phyloP scores from a whole-genome alignment of 78 protist genomes.

The Cyanophora paradoxa region DNA sequence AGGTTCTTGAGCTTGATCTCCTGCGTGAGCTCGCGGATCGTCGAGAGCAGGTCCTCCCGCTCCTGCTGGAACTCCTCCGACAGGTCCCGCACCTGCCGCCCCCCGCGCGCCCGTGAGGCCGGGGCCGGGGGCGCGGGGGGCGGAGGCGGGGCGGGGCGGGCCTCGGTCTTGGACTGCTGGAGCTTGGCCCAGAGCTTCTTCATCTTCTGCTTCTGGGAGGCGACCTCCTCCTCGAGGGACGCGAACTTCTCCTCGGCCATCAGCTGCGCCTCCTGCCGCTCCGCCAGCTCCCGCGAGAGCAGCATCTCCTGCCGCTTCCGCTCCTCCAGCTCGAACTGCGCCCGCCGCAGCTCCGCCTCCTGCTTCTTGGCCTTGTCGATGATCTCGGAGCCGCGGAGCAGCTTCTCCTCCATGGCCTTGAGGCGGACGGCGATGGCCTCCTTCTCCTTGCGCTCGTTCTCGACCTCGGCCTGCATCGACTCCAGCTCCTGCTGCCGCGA shows the following conservation, averaged over 20 bases:
- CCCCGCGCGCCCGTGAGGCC: neutral
- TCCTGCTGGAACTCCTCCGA: slow-evolving; percentile 35
- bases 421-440: slow-evolving; percentile 26
- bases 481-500: neutral
- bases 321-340: slow-evolving; percentile 2
- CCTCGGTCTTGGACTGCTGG: slow-evolving; percentile 24
- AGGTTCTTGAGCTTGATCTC: slow-evolving; percentile 28
- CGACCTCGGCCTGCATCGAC: slow-evolving; percentile 6
- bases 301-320: neutral
- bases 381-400: slow-evolving; percentile 9
- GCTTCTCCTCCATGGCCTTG: slow-evolving; percentile 17
- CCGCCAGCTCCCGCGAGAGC: neutral
- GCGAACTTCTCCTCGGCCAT: neutral
- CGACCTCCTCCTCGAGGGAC: slow-evolving; percentile 20
- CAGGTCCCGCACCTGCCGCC: slow-evolving; percentile 33
- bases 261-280: neutral
- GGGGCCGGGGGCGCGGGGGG: too few species aligned
- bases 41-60: slow-evolving; percentile 39
- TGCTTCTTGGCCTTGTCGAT: neutral
- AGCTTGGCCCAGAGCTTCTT: slow-evolving; percentile 28
- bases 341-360: neutral
- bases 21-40: slow-evolving; percentile 47
- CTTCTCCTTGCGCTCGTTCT: neutral
- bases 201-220: slow-evolving; percentile 33
- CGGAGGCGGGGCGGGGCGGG: too few species aligned